These are phyloP conservation scores for Eucalyptus dawsonii DNA, from an alignment of 345 rosid genomes.

Conservation along the genomic window DNA sequence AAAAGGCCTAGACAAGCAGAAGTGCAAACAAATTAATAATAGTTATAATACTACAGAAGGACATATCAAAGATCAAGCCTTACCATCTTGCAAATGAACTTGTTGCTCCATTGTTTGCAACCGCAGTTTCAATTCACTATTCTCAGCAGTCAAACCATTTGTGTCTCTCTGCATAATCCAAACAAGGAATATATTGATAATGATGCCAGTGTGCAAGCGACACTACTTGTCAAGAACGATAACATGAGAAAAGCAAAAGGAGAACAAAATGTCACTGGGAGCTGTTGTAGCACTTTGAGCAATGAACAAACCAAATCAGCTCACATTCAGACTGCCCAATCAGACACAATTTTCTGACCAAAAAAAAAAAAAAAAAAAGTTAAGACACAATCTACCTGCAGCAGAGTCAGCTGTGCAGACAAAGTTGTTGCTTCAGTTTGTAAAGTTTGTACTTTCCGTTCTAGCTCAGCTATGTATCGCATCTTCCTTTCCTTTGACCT, in stretches of 20 bases:
- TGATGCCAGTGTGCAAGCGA: not conserved
- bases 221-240: not conserved
- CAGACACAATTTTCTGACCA: not conserved
- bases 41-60: not conserved
- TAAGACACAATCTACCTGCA: not conserved
- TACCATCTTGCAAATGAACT: not conserved
- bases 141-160: not conserved
- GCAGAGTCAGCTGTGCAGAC: conserved; percentile 2
- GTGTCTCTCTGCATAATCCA: conserved; percentile 1
- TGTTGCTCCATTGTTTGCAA: not conserved
- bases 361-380: too few species aligned
- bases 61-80: not conserved
- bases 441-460: conserved; percentile 2
- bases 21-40: not conserved
- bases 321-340: not conserved
- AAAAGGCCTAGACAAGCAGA: not conserved
- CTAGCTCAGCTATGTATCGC: conserved; percentile 4
- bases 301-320: not conserved
- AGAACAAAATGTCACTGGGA: not conserved
- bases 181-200: not conserved
- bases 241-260: not conserved
- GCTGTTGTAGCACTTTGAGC: not conserved
- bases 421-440: conserved; percentile 3
- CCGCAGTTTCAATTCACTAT: not conserved
- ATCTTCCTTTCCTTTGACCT: conserved; percentile 10